Evolutionary conservation across 1,284 basidiomycete species (phyloP).

Genomic region (Amylostereum areolatum): DNA sequence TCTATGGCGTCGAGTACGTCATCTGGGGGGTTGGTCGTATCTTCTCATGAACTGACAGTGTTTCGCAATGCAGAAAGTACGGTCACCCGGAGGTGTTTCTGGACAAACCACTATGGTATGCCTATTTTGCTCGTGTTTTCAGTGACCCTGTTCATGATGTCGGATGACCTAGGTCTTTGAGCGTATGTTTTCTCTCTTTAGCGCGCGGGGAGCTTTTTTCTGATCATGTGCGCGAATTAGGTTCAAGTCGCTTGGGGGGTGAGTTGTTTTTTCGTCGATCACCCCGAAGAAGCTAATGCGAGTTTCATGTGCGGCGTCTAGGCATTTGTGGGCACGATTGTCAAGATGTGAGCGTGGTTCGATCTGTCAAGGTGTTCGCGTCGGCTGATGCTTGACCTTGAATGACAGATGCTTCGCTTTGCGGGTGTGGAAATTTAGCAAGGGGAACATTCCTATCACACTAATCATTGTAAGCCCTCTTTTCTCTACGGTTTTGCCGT

Average conservation of each 20-base stretch:
- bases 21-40: background rate
- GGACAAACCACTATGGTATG: conserved; percentile 45
- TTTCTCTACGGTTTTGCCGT: background rate
- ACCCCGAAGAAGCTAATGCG: conserved; percentile 3
- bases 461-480: conserved; percentile 43
- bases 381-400: background rate
- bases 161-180: conserved; percentile 37
- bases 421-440: conserved; percentile 68
- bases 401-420: conserved; percentile 52
- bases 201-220: conserved; percentile 8
- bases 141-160: background rate
- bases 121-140: background rate
- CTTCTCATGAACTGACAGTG: background rate
- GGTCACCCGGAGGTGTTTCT: conserved; percentile 35
- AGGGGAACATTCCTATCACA: conserved; percentile 48
- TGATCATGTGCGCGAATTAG: conserved; percentile 23
- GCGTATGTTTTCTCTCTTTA: conserved; percentile 19
- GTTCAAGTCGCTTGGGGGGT: conserved; percentile 54
- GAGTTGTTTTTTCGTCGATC: conserved; percentile 19
- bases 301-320: conserved; percentile 17
- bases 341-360: conserved; percentile 48
- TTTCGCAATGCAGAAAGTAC: conserved; percentile 36
- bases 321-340: conserved; percentile 53
- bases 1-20: conserved; percentile 44
- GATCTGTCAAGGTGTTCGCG: background rate